Evolutionary conservation across 192 early-diverging fungal genomes (phyloP).

Genomic region (Rhizophagus clarus): DNA sequence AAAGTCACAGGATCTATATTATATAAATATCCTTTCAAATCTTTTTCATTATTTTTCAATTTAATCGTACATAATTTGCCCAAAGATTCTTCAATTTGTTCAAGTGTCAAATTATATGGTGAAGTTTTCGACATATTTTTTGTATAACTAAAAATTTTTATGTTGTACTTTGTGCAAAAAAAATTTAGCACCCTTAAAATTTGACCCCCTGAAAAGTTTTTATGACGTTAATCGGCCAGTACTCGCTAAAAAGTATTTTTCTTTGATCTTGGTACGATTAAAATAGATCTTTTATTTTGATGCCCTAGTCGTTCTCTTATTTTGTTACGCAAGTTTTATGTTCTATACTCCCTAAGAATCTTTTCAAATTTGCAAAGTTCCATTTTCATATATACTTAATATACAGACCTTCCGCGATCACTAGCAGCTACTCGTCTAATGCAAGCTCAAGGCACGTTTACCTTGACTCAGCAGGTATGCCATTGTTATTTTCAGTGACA

Average conservation of each 20-base stretch:
- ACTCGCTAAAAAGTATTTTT: no score
- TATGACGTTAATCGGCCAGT: no score
- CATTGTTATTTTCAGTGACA: not conserved
- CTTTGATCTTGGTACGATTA: no score
- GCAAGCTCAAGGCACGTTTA: conserved; percentile 22
- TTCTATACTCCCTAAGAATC: no score
- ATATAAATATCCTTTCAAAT: conserved; percentile 36
- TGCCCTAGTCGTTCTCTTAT: no score
- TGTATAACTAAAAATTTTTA: no score
- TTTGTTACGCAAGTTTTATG: no score
- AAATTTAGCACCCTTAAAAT: no score
- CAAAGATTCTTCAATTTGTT: conserved; percentile 29
- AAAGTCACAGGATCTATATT: conserved; percentile 42
- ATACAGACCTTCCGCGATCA: not conserved
- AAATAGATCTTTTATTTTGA: no score
- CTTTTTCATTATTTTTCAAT: conserved; percentile 27
- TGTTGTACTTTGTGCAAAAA: no score
- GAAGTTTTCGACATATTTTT: not conserved
- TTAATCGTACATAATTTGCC: conserved; percentile 29
- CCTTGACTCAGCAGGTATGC: conserved; percentile 34
- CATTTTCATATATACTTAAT: not conserved
- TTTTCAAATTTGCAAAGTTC: not conserved
- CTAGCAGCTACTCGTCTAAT: conserved; percentile 5
- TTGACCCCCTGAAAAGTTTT: no score
- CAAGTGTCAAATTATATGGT: not conserved